Conservation (phyloP, 2,329 filamentous ascomycete species). For the Microdochium trichocladiopsis region DNA sequence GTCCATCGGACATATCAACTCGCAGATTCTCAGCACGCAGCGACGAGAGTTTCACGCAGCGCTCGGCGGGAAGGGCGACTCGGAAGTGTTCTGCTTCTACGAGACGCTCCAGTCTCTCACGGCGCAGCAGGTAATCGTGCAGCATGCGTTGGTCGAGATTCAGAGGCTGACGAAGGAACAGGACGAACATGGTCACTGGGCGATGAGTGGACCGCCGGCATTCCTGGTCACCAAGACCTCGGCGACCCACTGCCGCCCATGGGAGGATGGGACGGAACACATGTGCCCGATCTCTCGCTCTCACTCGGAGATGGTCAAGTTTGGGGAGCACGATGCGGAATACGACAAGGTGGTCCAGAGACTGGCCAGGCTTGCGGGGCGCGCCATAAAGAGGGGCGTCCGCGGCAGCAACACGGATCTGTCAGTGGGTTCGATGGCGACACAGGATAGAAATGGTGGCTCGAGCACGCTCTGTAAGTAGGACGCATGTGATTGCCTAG, state of each 20-base stretch:
- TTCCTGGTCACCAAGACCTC: conserved; percentile 15
- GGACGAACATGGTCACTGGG: conserved; percentile 11
- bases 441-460: neutral
- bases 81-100: conserved; percentile 15
- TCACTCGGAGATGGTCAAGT: conserved; percentile 17
- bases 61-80: conserved; percentile 5
- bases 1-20: conserved; percentile 1
- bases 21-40: conserved; percentile 2
- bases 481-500: neutral
- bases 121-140: conserved; percentile 8
- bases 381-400: neutral
- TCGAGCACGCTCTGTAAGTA: neutral
- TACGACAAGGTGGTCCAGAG: conserved; percentile 1
- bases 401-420: neutral
- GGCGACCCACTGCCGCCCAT: conserved; percentile 14
- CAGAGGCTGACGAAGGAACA: conserved; percentile 2
- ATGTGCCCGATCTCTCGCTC: conserved; percentile 9
- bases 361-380: neutral
- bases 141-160: neutral
- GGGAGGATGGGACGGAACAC: conserved; percentile 12
- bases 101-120: conserved; percentile 15
- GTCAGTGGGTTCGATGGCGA: neutral
- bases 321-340: conserved; percentile 10
- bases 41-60: conserved; percentile 3
- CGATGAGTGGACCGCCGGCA: conserved; percentile 10